Evolutionary conservation across 148 eudicot species (phyloP).

Genomic region (Dianthus caryophyllus): DNA sequence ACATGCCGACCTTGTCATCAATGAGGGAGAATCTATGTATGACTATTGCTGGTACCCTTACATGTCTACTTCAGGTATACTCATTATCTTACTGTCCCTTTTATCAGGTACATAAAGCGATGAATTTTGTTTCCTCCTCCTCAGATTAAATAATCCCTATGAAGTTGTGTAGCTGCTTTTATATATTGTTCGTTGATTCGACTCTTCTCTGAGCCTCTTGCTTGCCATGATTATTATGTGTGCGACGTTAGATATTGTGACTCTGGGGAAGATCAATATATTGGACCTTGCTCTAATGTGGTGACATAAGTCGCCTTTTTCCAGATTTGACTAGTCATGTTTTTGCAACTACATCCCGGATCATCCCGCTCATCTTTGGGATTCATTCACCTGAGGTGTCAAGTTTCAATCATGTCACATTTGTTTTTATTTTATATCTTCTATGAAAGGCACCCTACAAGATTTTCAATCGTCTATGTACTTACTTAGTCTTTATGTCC

Average conservation of each 20-base stretch:
- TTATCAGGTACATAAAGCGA: neutral
- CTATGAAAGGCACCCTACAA: neutral
- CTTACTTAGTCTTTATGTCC: too few relatives aligned
- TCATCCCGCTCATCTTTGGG: constrained; percentile 98
- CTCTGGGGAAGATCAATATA: neutral
- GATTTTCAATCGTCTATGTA: neutral
- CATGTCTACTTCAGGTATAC: constrained; percentile 89
- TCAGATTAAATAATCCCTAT: neutral
- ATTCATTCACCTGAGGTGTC: constrained; percentile 95
- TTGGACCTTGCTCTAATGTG: neutral
- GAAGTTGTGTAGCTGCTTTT: neutral
- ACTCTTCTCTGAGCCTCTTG: neutral
- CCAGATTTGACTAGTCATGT: constrained; percentile 83
- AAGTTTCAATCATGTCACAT: constrained; percentile 22
- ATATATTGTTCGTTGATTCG: neutral
- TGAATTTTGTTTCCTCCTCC: neutral
- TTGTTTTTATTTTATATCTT: constrained; percentile 2
- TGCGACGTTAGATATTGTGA: neutral
- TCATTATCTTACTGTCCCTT: constrained; percentile 7
- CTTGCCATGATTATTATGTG: neutral
- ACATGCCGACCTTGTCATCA: constrained; percentile 54
- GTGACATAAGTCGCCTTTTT: constrained; percentile 19
- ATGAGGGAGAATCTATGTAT: constrained; percentile 91
- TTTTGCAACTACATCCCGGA: constrained; percentile 95
- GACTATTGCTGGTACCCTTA: constrained; percentile 95